These are phyloP conservation scores for Ophiostoma quercus DNA, from an alignment of 2,329 filamentous ascomycete genomes.

Conservation along the genomic window DNA sequence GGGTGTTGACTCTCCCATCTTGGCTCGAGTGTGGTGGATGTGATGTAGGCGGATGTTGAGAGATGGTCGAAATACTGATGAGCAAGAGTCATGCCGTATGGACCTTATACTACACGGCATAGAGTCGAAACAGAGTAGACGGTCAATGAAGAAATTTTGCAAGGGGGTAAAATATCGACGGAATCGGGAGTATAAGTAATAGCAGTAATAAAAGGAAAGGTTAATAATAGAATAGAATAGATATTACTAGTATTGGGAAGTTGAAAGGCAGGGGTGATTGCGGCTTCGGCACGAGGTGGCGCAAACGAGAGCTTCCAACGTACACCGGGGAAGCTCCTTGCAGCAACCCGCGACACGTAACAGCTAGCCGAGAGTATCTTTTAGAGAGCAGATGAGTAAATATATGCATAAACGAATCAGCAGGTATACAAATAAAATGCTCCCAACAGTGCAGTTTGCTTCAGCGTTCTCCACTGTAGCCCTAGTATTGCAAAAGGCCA, in stretches of 20 bases:
- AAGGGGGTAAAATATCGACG: background rate
- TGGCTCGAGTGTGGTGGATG: background rate
- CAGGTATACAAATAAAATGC: background rate
- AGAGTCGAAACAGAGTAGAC: background rate
- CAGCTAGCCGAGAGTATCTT: background rate
- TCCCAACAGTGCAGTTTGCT: background rate
- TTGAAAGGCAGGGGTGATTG: background rate
- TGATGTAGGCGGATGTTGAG: background rate
- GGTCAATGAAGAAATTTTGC: background rate
- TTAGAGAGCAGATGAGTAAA: background rate
- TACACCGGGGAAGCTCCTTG: background rate
- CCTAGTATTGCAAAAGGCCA: background rate
- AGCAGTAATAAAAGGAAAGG: background rate
- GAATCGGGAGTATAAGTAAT: background rate
- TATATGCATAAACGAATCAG: background rate
- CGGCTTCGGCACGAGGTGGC: background rate
- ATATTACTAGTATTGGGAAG: background rate
- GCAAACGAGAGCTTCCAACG: background rate
- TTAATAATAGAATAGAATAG: background rate
- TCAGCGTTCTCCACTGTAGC: background rate
- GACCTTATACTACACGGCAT: background rate
- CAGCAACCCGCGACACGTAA: background rate
- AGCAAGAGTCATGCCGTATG: background rate
- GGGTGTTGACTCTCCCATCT: background rate
- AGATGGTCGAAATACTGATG: background rate